These are phyloP conservation scores for Citeromyces hawaiiensis DNA, from an alignment of 1,139 yeast genomes.

Conservation along the genomic window DNA sequence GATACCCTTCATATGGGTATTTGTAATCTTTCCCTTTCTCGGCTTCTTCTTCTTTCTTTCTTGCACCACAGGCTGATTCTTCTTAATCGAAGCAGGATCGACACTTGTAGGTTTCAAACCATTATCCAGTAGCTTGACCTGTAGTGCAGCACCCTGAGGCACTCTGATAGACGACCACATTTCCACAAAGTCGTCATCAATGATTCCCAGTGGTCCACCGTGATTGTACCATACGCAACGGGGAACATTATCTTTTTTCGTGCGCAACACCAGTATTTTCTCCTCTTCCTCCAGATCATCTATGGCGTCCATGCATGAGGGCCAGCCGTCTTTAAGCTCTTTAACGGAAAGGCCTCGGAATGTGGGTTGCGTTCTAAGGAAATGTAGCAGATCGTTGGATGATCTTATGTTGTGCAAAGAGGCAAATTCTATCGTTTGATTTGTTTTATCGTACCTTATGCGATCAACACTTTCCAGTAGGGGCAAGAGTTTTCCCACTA, in stretches of 20 bases:
- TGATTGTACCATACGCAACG: constrained; percentile 83
- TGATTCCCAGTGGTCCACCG: constrained; percentile 52
- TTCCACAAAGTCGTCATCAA: constrained; percentile 67
- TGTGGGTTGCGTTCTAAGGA: constrained; percentile 70
- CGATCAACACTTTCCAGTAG: constrained; percentile 65
- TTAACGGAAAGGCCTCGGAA: constrained; percentile 82
- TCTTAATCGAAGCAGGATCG: constrained; percentile 81
- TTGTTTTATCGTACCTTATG: constrained; percentile 46
- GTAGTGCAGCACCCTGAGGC: constrained; percentile 73
- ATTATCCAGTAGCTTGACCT: constrained; percentile 62
- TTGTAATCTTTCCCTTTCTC: constrained; percentile 86
- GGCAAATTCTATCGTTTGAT: constrained; percentile 67
- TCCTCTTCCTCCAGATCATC: constrained; percentile 64
- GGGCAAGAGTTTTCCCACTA: constrained; percentile 45
- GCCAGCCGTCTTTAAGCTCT: constrained; percentile 94
- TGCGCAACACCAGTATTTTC: constrained; percentile 69
- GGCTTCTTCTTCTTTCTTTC: constrained; percentile 83
- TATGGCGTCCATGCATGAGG: constrained; percentile 73
- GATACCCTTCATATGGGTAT: constrained; percentile 92
- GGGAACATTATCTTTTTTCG: constrained; percentile 87
- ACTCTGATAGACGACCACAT: constrained; percentile 73
- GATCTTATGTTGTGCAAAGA: constrained; percentile 81
- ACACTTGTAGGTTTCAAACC: constrained; percentile 94
- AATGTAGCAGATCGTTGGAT: constrained; percentile 62
- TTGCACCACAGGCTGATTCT: constrained; percentile 30